Evolutionary conservation across 495 filamentous ascomycete genomes (phyloP).

Genomic region (Parathielavia hyrcaniae): DNA sequence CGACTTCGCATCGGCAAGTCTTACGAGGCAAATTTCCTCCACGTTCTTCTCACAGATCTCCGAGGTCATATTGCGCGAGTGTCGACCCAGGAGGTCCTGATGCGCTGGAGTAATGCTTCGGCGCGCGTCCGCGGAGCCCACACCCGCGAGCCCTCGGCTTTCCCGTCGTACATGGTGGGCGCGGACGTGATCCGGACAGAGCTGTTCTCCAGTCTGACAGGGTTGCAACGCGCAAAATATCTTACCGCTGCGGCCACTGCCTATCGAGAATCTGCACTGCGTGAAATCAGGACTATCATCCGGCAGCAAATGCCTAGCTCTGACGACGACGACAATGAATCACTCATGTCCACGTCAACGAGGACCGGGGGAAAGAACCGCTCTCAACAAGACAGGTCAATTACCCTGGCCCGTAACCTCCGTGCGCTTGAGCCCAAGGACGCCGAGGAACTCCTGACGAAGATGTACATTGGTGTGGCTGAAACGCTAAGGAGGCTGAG

Average conservation of each 20-base stretch:
- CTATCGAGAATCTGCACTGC: constrained; percentile 79
- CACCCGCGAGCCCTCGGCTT: constrained; percentile 56
- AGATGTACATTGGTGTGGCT: constrained; percentile 78
- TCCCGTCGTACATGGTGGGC: constrained; percentile 68
- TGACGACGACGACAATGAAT: constrained; percentile 88
- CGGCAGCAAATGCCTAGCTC: constrained; percentile 80
- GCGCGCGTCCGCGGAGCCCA: constrained; percentile 55
- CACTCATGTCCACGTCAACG: constrained; percentile 80
- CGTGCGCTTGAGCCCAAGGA: constrained; percentile 75
- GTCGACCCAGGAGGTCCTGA: constrained; percentile 63
- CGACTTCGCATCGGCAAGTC: constrained; percentile 76
- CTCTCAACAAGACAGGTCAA: constrained; percentile 82
- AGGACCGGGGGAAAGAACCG: constrained; percentile 59
- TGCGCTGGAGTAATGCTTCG: constrained; percentile 60
- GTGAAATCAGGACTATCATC: constrained; percentile 83
- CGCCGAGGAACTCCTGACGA: constrained; percentile 77
- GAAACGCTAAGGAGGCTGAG: constrained; percentile 79
- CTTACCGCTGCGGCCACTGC: constrained; percentile 72
- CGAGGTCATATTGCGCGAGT: constrained; percentile 75
- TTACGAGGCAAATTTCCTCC: constrained; percentile 76
- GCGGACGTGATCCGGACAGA: constrained; percentile 60
- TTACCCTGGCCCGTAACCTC: constrained; percentile 83
- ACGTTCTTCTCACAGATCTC: constrained; percentile 71
- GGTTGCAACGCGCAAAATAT: constrained; percentile 71
- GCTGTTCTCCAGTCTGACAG: constrained; percentile 62